Base-by-base conservation (phyloP, 2,329 filamentous ascomycete genomes). In the Endocalyx cinctus region DNA sequence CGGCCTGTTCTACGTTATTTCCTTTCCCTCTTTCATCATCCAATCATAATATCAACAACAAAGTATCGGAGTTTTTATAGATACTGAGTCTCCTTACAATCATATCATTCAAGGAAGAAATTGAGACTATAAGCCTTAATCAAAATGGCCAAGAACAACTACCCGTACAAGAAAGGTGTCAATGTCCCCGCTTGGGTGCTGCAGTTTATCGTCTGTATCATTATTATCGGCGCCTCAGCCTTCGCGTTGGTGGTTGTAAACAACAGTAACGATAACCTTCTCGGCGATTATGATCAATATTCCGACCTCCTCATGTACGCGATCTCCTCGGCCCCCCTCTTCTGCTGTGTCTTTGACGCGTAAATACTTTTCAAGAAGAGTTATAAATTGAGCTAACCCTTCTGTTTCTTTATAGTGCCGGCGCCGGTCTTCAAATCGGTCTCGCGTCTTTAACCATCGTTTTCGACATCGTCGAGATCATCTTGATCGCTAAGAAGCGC, bases 171-270 rank as follows among this genome's bases (percentile, higher is more conserved):
- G 31, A 50, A 46, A 36, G 33, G 39, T 20, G 19, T 51, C 12
- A 49, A 50, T 37, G 14, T 52, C 37, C 41, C 45, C 13, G 46
- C 45, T n/a, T 52, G 49, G 49, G 31, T 51, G 6, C 25, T 51
- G 4, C 49, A 52, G 32, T 35, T 48, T 29, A n/a, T 47, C 33
- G 37, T 44, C 27, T 50, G 43, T 31, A 11, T 51, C 5, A 39
- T 50, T 27, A 33, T 48, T 6, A 14, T 52, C 3, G 46, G 17
- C 10, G 17, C 42, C 17, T 46, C 42, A 20, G 37, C 37, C 7
- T 46, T 29, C 35, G 3, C 43, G 7, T 12, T 48, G 30, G 33
- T 31, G 26, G 6, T 44, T 18, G 26, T 35, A 17, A 17, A 28
- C 15, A 10, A 31, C 3, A 17, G 35, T 14, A 12, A 31, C 18